A percentile compares a stretch with the other conserved stretches of the same genome.
Evolutionary conservation across 768 basidiomycete species (phyloP).

Genomic region (Agaricus blazei): DNA sequence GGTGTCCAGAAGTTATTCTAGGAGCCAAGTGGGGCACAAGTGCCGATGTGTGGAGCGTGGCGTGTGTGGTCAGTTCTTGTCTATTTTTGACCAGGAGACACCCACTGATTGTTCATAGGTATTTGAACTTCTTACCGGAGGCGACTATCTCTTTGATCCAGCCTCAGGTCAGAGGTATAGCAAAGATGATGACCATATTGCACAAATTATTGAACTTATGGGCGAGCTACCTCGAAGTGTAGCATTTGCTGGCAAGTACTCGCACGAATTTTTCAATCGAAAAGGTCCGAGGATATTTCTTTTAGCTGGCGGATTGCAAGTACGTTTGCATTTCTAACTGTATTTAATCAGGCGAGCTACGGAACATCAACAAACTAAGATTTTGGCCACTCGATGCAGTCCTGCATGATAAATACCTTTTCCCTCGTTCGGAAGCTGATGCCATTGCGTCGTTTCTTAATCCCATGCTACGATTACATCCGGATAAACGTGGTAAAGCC

Average conservation of each 20-base stretch:
- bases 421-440: conserved; percentile 78
- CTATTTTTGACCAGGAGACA: background rate
- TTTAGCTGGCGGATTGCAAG: background rate
- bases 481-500: conserved; percentile 86
- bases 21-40: conserved; percentile 95
- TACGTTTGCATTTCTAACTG: background rate
- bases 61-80: conserved; percentile 71
- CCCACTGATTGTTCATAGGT: conserved; percentile 40
- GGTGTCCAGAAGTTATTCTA: conserved; percentile 95
- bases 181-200: conserved; percentile 97
- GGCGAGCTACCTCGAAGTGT: conserved; percentile 84
- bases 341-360: conserved; percentile 57
- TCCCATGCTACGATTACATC: conserved; percentile 88
- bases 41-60: conserved; percentile 95
- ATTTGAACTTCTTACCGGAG: conserved; percentile 94
- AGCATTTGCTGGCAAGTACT: conserved; percentile 90
- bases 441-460: conserved; percentile 74
- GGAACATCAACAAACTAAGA: conserved; percentile 90
- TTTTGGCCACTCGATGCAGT: conserved; percentile 85
- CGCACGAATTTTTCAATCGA: conserved; percentile 92
- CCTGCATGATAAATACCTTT: conserved; percentile 93
- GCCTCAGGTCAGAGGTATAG: conserved; percentile 91
- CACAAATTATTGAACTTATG: conserved; percentile 94
- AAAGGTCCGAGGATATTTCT: conserved; percentile 53
- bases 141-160: conserved; percentile 97